Evolutionary conservation across 2,329 filamentous ascomycete species (phyloP), one percentile per base, ranked within the genome.

Genomic region (Apiospora rasikravindrae): DNA sequence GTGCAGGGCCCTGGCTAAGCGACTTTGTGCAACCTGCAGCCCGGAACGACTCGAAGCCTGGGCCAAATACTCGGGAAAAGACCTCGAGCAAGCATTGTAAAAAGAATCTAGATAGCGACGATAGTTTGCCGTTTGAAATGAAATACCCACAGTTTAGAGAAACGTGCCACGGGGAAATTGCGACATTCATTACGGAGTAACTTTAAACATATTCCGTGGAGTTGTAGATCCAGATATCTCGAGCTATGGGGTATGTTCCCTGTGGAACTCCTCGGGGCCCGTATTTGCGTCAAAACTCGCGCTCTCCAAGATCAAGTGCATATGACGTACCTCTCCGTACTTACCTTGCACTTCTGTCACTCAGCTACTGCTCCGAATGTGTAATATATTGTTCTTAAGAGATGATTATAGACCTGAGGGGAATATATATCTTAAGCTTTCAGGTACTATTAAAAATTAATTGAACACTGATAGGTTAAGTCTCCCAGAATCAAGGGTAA

Each of bases 11-110:
- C 69, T 81, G 75, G 40, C 76, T 14, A 66, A 51, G 67, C 74
- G 76, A 53, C 49, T 81, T 42, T 81, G 79, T 78, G 76, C 76
- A 26, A 80, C 76, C 44, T 81, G 80, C 69, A 79, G 80, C 45
- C 77, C 78, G 67, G 72, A 75, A 51, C 78, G 80, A 51, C 79
- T 82, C 37, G 71, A 75, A 57, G 74, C 70, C n/a, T 81, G 80
- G 80, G 29, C 68, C 45, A 69, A 49, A 69, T 26, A 37, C 44
- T 49, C 44, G 26, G 67, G 33, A 10, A 64, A 40, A 40, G 57
- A 40, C 33, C 57, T 64, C 57, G 57, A 40, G 57, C 29, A 40
- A 40, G 33, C 33, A 24, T 19, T 64, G 33, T 64, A 64, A 40
- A 22, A 40, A 40, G 7, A 64, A 40, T n/a, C 37, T 40, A 64